Evolutionary conservation across 176 grass and related monocot species (phyloP).

Genomic region (Carex pumila): DNA sequence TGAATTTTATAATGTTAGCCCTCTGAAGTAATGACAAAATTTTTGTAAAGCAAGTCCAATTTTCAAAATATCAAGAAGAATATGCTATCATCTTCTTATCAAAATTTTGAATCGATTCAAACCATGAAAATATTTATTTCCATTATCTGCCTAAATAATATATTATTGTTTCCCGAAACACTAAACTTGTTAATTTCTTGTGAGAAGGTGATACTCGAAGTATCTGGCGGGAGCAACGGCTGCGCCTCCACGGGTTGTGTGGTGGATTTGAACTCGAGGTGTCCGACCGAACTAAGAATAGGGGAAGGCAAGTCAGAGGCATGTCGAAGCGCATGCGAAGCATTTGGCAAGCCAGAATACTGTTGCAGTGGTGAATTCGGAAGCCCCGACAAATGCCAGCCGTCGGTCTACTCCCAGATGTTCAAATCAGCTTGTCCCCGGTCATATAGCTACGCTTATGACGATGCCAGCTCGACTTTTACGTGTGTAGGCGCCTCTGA

Average conservation of each 20-base stretch:
- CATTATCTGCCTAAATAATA: background rate
- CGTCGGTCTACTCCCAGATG: conserved; percentile 77
- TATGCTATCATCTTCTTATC: background rate
- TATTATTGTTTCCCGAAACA: background rate
- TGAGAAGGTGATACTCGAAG: conserved; percentile 42
- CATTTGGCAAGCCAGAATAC: conserved; percentile 69
- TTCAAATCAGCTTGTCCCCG: conserved; percentile 91
- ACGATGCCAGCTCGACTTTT: conserved; percentile 91
- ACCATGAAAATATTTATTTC: background rate
- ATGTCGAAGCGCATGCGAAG: conserved; percentile 78
- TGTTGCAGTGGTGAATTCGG: conserved; percentile 85
- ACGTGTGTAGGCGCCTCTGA: conserved; percentile 59
- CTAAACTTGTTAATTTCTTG: background rate
- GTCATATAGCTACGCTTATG: conserved; percentile 95
- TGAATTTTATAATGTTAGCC: background rate
- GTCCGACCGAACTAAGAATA: conserved; percentile 57
- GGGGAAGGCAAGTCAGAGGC: conserved; percentile 28
- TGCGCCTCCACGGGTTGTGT: conserved; percentile 61
- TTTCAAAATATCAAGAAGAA: background rate
- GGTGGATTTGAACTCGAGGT: conserved; percentile 60
- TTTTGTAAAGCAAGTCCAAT: background rate
- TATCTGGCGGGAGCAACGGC: conserved; percentile 20
- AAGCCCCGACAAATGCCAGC: conserved; percentile 63
- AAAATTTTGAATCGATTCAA: background rate
- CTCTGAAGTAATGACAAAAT: background rate